Conservation (phyloP, 2,329 filamentous ascomycete genomes). For the Hymenoscyphus scutula region DNA sequence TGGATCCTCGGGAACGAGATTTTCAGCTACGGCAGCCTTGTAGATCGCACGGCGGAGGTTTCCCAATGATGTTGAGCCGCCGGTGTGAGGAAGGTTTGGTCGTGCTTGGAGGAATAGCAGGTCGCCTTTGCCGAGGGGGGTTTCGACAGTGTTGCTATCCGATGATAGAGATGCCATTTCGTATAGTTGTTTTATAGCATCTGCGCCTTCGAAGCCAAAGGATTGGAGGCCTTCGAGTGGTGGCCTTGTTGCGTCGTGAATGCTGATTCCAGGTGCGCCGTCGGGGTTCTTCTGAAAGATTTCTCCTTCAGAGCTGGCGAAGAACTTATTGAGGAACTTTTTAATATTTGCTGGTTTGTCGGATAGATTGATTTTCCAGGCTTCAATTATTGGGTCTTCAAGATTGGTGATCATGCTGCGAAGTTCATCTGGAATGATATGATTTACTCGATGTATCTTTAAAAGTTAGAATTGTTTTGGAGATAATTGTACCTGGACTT, state of each 20-base stretch:
- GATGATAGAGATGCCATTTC: background rate
- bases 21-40: constrained; percentile 30
- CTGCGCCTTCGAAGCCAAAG: constrained; percentile 70
- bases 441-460: constrained; percentile 65
- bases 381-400: constrained; percentile 68
- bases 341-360: constrained; percentile 52
- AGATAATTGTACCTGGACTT: constrained; percentile 24
- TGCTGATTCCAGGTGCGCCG: constrained; percentile 76
- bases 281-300: constrained; percentile 66
- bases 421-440: constrained; percentile 62
- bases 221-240: constrained; percentile 75
- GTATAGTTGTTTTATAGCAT: constrained; percentile 42
- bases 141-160: constrained; percentile 1
- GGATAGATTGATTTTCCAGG: constrained; percentile 63
- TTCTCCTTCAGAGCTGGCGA: constrained; percentile 60
- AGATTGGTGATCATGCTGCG: constrained; percentile 72
- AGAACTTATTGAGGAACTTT: constrained; percentile 65
- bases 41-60: constrained; percentile 33
- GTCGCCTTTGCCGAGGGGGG: constrained; percentile 62
- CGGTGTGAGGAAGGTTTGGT: constrained; percentile 57
- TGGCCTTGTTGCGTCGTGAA: constrained; percentile 66
- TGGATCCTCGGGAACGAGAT: constrained; percentile 27
- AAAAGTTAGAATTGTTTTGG: constrained; percentile 29
- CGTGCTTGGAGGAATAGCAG: constrained; percentile 81
- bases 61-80: constrained; percentile 62